These are phyloP conservation scores for Erodium maritimum DNA, from an alignment of 345 rosid species.

Conservation along the genomic window DNA sequence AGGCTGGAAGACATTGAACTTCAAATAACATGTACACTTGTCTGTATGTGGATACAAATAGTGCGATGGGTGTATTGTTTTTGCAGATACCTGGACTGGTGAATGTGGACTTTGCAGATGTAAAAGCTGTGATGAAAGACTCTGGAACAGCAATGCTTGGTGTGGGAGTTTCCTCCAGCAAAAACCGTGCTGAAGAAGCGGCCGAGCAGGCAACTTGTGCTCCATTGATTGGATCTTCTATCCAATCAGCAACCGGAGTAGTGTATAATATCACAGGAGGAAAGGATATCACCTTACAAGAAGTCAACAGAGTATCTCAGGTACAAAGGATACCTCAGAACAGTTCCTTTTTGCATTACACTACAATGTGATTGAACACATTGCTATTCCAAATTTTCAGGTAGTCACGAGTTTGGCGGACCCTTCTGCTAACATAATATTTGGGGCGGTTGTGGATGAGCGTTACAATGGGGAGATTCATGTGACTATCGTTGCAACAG, in stretches of 20 bases:
- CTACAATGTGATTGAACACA: neutral
- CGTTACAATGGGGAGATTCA: conserved; percentile 93
- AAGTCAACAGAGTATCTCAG: conserved; percentile 95
- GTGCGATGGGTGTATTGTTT: neutral
- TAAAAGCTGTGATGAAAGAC: conserved; percentile 88
- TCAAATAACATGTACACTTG: neutral
- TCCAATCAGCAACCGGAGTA: conserved; percentile 92
- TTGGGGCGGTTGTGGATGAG: conserved; percentile 95
- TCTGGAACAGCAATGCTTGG: conserved; percentile 99
- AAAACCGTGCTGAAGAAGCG: conserved; percentile 97
- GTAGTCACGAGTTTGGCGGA: conserved; percentile 95
- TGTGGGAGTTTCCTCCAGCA: conserved; percentile 95
- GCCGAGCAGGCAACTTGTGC: conserved; percentile 97
- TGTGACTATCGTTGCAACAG: conserved; percentile 93
- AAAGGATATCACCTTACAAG: conserved; percentile 88
- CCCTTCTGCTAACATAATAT: conserved; percentile 95
- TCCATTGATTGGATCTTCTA: conserved; percentile 97
- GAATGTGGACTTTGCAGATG: conserved; percentile 97
- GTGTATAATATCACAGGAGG: conserved; percentile 97
- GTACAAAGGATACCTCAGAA: conserved; percentile 18
- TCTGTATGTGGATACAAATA: too few species aligned
- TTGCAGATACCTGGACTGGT: conserved; percentile 90
- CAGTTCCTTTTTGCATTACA: neutral
- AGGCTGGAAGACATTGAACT: conserved; percentile 6
- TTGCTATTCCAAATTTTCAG: conserved; percentile 21